Evolutionary conservation across 116 monocot species (phyloP), one percentile per base, ranked within the genome.

Genomic region (Cymodocea nodosa): DNA sequence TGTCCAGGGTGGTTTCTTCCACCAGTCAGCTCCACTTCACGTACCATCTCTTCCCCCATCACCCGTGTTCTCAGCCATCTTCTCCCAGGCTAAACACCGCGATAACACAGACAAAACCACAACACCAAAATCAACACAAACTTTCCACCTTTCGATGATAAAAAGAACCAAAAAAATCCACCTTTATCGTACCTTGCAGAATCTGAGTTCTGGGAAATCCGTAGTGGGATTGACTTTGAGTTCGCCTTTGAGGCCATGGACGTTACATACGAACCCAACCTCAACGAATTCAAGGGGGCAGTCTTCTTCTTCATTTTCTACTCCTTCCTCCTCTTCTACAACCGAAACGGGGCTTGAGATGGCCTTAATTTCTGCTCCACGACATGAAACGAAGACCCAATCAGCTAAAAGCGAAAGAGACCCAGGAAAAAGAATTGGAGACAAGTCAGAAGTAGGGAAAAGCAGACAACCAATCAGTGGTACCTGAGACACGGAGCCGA

Each of bases 161-260:
- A 61, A 61, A 61, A 36, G 17, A 9, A 34, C 15, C 1, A 34
- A 35, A 37, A 61, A 60, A 4, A 15, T 16, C 22, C 20, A 57
- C 57, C 24, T 55, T 55, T 22, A 22, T 2, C 15, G 10, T 59
- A 87, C 91, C 91, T 73, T 64, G 59, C 62, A 75, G 49, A 98
- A 84, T 64, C 98, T 51, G 64, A 92, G 76, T 24, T 92, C 76
- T 4, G 98, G 98, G 69, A 98, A 98, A 67, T 77, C 98, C 6
- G 92, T 92, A 75, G 23, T 72, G 23, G 98, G 72, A 18, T 71
- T 64, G 52, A 92, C 89, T 37, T 79, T 77, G 35, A 98, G 79
- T 64, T 98, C 92, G 11, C 98, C 98, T 37, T 79, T 59, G 60
- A 98, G 68, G 23, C 98, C 98, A 48, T 92, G 98, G 4, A 77